Percentiles rank a stretch among this genome's conserved stretches.
Evolutionary conservation across 495 filamentous ascomycete genomes (phyloP).

Genomic region (Elaphomyces granulatus): DNA sequence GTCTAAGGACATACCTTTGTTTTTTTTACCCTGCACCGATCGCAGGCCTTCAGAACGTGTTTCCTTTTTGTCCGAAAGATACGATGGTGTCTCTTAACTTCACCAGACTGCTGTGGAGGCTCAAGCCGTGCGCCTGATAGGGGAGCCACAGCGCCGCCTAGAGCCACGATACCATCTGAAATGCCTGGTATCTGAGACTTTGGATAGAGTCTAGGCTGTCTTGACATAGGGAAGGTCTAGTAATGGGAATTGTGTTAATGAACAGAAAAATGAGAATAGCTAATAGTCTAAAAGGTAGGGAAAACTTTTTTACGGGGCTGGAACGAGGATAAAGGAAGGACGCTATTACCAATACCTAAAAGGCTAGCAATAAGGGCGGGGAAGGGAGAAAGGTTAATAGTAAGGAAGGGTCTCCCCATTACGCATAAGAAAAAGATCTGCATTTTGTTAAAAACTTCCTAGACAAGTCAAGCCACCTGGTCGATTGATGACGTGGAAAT

Average conservation of each 20-base stretch:
- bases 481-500: too few species aligned
- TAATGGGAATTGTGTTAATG: background rate
- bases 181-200: constrained; percentile 26
- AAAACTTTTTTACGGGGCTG: too few species aligned
- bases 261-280: too few species aligned
- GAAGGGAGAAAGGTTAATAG: too few species aligned
- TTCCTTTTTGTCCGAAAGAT: constrained; percentile 37
- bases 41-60: constrained; percentile 35
- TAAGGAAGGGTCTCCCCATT: too few species aligned
- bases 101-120: constrained; percentile 15
- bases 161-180: constrained; percentile 26
- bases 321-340: too few species aligned
- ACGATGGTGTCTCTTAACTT: constrained; percentile 31
- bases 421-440: too few species aligned
- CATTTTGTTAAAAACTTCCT: too few species aligned
- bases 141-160: constrained; percentile 16
- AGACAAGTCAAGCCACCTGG: too few species aligned
- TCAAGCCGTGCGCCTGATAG: constrained; percentile 19
- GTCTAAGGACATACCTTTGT: constrained; percentile 25
- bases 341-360: too few species aligned
- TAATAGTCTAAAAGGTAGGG: too few species aligned
- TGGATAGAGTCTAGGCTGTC: constrained; percentile 30
- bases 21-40: constrained; percentile 36
- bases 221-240: constrained; percentile 19
- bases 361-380: too few species aligned